phyloP scores from a whole-genome alignment of 2,329 filamentous ascomycete genomes.

The Helicocarpus griseus region DNA sequence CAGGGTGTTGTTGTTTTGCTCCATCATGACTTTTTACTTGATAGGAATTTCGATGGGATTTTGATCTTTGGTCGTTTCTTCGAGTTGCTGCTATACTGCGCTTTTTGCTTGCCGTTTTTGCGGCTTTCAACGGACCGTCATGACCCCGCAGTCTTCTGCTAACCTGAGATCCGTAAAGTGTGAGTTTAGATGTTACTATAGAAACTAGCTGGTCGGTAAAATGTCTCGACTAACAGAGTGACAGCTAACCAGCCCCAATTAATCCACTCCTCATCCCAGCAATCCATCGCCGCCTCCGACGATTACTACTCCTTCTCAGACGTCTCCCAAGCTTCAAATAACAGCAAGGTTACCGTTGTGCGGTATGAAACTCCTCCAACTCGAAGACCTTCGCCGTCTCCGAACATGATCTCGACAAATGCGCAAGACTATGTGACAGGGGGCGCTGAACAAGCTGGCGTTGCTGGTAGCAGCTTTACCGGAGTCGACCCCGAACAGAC shows the following conservation, averaged over 20 bases:
- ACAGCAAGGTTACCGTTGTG: slow-evolving; percentile 29
- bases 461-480: slow-evolving; percentile 4
- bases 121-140: too few species aligned
- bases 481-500: not conserved
- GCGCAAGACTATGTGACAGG: slow-evolving; percentile 18
- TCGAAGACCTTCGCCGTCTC: slow-evolving; percentile 18
- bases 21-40: not conserved
- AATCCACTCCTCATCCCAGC: slow-evolving; percentile 32
- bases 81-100: not conserved
- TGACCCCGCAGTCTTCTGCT: slow-evolving; percentile 15
- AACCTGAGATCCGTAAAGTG: slow-evolving; percentile 31
- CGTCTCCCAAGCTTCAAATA: slow-evolving; percentile 22
- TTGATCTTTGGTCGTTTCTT: not conserved
- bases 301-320: slow-evolving; percentile 42
- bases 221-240: slow-evolving; percentile 1
- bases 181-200: slow-evolving; percentile 17
- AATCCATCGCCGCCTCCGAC: slow-evolving; percentile 40
- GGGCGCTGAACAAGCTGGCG: too few species aligned
- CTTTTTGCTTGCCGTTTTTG: slow-evolving; percentile 9
- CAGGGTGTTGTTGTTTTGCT: not conserved
- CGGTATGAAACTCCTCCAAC: slow-evolving; percentile 39
- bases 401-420: slow-evolving; percentile 21
- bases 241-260: slow-evolving; percentile 38
- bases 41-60: not conserved
- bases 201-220: slow-evolving; percentile 9